Conservation (phyloP, 1,139 yeast genomes). For the Candida sanyaensis region DNA sequence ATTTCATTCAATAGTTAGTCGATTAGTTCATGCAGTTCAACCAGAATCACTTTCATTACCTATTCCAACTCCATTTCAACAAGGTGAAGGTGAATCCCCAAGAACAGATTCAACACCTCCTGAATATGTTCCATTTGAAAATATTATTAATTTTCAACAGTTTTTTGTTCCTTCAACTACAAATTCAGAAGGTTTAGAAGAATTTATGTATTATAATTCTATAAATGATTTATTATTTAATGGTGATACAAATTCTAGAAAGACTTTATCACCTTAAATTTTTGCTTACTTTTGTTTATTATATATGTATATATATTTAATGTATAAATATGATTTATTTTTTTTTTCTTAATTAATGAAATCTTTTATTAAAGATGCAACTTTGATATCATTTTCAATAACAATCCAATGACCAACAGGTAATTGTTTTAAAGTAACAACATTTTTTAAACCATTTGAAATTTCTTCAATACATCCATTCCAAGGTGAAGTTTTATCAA, state of each 20-base stretch:
- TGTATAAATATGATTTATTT: too few species aligned
- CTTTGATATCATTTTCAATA: slow-evolving; percentile 20
- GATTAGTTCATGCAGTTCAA: slow-evolving; percentile 13
- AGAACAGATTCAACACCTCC: background rate
- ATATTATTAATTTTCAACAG: slow-evolving; percentile 21
- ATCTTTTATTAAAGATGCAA: slow-evolving; percentile 10
- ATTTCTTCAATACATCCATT: slow-evolving; percentile 22
- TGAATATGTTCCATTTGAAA: slow-evolving; percentile 12
- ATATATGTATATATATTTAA: background rate
- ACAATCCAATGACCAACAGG: slow-evolving; percentile 29
- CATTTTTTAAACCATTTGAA: slow-evolving; percentile 14
- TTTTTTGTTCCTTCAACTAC: slow-evolving; percentile 20
- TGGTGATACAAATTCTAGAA: slow-evolving; percentile 7
- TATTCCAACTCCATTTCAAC: slow-evolving; percentile 5
- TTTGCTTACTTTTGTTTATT: too few species aligned
- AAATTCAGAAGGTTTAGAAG: slow-evolving; percentile 15
- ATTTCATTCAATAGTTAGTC: slow-evolving; percentile 11
- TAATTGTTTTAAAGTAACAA: slow-evolving; percentile 12
- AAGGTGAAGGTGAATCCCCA: slow-evolving; percentile 1
- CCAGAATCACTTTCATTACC: slow-evolving; percentile 7
- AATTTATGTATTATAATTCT: slow-evolving; percentile 21
- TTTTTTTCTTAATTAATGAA: slow-evolving; percentile 5
- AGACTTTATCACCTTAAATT: too few species aligned
- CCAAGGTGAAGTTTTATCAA: slow-evolving; percentile 26
- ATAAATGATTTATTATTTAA: slow-evolving; percentile 23